A percentile compares a stretch with the other conserved stretches of the same genome.
These are phyloP conservation scores for Aspergillus funiculosus DNA, from an alignment of 495 filamentous ascomycete genomes.

Conservation along the genomic window DNA sequence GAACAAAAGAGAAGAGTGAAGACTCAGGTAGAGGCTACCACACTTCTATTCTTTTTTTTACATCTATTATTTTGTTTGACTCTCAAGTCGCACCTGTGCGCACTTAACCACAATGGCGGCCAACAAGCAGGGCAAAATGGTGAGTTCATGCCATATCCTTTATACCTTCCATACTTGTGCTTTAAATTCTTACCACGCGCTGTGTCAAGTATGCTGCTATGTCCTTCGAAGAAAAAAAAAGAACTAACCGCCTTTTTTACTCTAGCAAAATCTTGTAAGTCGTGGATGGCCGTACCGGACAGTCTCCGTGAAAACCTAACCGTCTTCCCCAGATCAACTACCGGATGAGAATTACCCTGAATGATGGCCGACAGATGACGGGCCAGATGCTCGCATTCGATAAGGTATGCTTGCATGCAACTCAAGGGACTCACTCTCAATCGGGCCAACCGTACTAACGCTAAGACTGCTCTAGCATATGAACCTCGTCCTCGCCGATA, in stretches of 20 bases:
- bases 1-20: slow-evolving; percentile 19
- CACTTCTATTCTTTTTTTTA: slow-evolving; percentile 21
- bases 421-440: neutral
- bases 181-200: neutral
- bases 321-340: slow-evolving; percentile 82
- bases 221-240: slow-evolving; percentile 2
- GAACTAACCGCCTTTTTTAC: slow-evolving; percentile 57
- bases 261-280: slow-evolving; percentile 94
- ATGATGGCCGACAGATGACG: slow-evolving; percentile 92
- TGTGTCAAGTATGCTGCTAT: no score
- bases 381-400: slow-evolving; percentile 97
- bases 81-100: slow-evolving; percentile 64
- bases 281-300: neutral
- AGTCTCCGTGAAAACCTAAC: slow-evolving; percentile 24
- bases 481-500: slow-evolving; percentile 98
- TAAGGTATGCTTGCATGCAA: slow-evolving; percentile 54
- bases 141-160: slow-evolving; percentile 49
- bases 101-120: slow-evolving; percentile 62
- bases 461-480: slow-evolving; percentile 62
- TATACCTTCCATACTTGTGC: slow-evolving; percentile 21
- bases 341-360: slow-evolving; percentile 94
- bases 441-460: slow-evolving; percentile 18
- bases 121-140: slow-evolving; percentile 99
- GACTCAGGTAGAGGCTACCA: slow-evolving; percentile 22
- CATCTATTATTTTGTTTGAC: slow-evolving; percentile 50